Evolutionary conservation across 106 monocot species (phyloP).

Genomic region (Allium fistulosum): DNA sequence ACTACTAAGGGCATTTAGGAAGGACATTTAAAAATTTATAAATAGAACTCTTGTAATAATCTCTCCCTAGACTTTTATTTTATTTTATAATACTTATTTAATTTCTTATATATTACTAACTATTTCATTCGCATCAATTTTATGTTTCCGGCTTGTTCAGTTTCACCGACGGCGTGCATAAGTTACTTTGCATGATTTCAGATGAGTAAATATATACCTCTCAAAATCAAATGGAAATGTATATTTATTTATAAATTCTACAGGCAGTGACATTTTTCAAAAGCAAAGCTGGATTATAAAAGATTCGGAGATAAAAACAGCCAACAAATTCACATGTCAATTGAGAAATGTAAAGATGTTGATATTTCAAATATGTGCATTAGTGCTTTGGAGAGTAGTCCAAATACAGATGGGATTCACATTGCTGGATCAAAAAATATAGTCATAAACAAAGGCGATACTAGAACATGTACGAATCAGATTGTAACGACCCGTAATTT

Average conservation of each 20-base stretch:
- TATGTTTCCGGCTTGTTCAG: no score
- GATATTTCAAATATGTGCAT: slow-evolving; percentile 28
- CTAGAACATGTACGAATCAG: slow-evolving; percentile 43
- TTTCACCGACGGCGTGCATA: no score
- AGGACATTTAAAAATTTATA: no score
- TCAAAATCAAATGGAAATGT: neutral
- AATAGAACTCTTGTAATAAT: no score
- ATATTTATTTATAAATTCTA: neutral
- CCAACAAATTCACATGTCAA: slow-evolving; percentile 67
- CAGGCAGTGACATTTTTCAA: slow-evolving; percentile 60
- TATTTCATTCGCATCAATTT: no score
- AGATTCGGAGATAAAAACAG: slow-evolving; percentile 41
- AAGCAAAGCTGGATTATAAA: slow-evolving; percentile 39
- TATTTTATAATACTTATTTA: no score
- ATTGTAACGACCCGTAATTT: no score
- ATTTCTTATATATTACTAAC: no score
- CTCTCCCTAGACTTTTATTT: no score
- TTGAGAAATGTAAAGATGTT: slow-evolving; percentile 38
- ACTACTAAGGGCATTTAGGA: no score
- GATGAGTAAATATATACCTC: neutral
- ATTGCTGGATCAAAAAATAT: slow-evolving; percentile 40
- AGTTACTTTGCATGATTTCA: slow-evolving; percentile 1
- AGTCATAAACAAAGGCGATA: slow-evolving; percentile 30
- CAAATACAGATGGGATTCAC: slow-evolving; percentile 90
- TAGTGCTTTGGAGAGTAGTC: slow-evolving; percentile 41